Base-by-base conservation (phyloP, 2,329 filamentous ascomycete genomes). In the Leptosphaerulina australis region DNA sequence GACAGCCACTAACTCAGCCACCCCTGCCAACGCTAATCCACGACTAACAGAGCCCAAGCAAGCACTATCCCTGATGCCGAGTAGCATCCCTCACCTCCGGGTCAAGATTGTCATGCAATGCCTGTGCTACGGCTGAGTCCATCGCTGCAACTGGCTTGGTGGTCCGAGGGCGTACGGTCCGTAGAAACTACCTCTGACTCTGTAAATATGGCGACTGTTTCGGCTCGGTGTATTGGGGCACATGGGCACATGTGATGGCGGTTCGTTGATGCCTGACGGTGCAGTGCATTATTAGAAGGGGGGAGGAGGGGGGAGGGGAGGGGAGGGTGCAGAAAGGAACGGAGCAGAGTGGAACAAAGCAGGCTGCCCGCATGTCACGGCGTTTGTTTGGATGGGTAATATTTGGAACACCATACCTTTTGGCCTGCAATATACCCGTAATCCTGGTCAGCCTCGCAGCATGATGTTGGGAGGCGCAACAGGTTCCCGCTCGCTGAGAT, bases 81-180 rank as follows among this genome's bases (percentile, higher is more conserved):
- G 21, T 7, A 26, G 39, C 46, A 50, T 58, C 59, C 67, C 67
- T 62, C 56, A 47, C 61, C 58, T 52, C 62, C 58, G 66, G 64
- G 62, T 62, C 64, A 52, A 46, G 26, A 47, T 29, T 10, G 59
- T 55, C 61, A 59, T 59, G 49, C 47, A 44, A 40, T 60, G 56
- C 56, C 60, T 63, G 55, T 53, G 45, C 26, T 45, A 37, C 46
- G 34, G 47, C 50, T 52, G 53, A 52, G 58, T 59, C 55, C 56
- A 52, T 18, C 20, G 39, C 39, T 14, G 28, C 22, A n/a, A 43
- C 57, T 56, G 45, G 50, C 50, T 55, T 39, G 44, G 47, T 45
- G 49, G 50, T 49, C 44, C 55, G 55, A 56, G 50, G 44, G 44
- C 50, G 51, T 50, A 35, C 47, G 35, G 37, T 33, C 33, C 51